Percentiles rank a stretch among this genome's conserved stretches.
Evolutionary conservation across 2,329 filamentous ascomycete genomes (phyloP).

Genomic region (Fusarium napiforme): DNA sequence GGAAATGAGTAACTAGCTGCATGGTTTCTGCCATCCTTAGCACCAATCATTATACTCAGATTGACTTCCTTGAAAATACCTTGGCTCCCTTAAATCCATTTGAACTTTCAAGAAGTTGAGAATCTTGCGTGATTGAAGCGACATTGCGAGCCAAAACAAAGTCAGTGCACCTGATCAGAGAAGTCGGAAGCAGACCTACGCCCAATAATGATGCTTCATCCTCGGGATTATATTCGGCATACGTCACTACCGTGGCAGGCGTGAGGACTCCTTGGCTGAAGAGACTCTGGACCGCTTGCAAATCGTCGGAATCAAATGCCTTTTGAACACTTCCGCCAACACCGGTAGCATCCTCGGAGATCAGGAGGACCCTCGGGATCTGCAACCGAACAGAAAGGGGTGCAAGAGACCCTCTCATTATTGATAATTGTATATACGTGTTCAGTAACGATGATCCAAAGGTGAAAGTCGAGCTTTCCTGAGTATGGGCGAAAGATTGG

Average conservation of each 20-base stretch:
- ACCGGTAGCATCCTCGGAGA: rapidly evolving
- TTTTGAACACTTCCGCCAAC: rapidly evolving
- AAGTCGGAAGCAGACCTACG: not conserved
- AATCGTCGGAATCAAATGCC: not conserved
- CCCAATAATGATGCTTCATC: not conserved
- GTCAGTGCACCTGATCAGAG: not conserved
- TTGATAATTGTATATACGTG: not conserved
- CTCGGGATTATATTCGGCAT: rapidly evolving
- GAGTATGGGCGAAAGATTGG: not conserved
- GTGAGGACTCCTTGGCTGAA: not conserved
- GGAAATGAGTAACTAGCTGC: rapidly evolving
- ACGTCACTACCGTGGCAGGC: rapidly evolving
- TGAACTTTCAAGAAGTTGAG: rapidly evolving
- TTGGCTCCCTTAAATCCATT: not conserved
- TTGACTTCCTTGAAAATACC: rapidly evolving
- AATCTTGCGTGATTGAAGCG: rapidly evolving
- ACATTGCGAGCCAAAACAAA: rapidly evolving
- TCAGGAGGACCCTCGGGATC: rapidly evolving
- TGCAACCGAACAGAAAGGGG: not conserved
- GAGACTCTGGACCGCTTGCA: not conserved
- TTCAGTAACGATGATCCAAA: not conserved
- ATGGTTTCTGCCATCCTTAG: not conserved
- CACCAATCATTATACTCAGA: rapidly evolving
- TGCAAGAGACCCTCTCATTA: rapidly evolving
- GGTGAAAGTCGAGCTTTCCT: not conserved